Conservation (phyloP, 1,139 yeast species). For the Saccharomyces hybrid region DNA sequence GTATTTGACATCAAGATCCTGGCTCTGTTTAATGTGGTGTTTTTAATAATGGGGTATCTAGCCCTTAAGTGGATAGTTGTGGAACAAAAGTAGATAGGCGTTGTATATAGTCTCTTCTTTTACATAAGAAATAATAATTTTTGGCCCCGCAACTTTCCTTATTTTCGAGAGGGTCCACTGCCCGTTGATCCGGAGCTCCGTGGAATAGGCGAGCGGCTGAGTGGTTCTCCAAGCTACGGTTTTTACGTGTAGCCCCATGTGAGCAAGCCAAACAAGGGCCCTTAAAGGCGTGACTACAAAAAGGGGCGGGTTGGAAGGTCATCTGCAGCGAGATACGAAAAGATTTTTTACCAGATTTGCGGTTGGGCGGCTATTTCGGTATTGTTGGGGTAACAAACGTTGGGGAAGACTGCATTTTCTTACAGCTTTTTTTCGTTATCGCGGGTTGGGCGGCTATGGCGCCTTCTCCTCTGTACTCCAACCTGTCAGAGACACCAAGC, state of each 20-base stretch:
- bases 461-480: not conserved
- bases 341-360: not conserved
- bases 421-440: not conserved
- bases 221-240: not conserved
- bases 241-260: not conserved
- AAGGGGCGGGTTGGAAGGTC: not conserved
- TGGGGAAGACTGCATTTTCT: not conserved
- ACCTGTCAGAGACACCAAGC: not conserved
- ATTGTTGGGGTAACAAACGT: not conserved
- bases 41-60: conserved; percentile 61
- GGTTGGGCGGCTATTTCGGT: not conserved
- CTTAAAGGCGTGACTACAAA: not conserved
- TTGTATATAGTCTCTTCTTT: not conserved
- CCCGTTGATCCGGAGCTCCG: not conserved
- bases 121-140: not conserved
- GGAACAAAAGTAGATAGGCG: conserved; percentile 52
- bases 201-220: not conserved
- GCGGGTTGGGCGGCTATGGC: not conserved
- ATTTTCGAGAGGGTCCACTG: not conserved
- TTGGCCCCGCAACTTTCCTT: not conserved
- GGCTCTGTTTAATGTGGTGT: conserved; percentile 43
- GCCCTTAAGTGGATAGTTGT: conserved; percentile 66
- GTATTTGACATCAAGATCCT: conserved; percentile 55
- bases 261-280: not conserved
- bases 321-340: not conserved